These are phyloP conservation scores for Taphrina flavorubra DNA, from an alignment of 1,139 yeast species.

Conservation along the genomic window DNA sequence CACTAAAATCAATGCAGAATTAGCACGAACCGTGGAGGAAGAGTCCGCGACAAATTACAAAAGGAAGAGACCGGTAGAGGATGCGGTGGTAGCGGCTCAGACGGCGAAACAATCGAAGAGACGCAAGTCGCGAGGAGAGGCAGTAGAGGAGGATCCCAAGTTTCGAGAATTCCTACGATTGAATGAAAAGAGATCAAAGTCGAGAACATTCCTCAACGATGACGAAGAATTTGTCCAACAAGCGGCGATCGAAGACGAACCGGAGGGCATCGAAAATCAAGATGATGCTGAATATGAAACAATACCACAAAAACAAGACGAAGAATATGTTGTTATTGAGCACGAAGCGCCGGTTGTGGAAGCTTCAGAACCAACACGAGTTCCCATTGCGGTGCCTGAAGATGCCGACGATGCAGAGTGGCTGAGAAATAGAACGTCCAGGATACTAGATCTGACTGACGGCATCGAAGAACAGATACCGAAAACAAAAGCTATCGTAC, in stretches of 20 bases:
- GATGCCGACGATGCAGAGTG: slow-evolving; percentile 42
- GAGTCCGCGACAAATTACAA: slow-evolving; percentile 37
- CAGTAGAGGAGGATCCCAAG: slow-evolving; percentile 59
- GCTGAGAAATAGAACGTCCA: slow-evolving; percentile 39
- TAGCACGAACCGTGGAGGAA: slow-evolving; percentile 63
- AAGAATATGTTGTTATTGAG: slow-evolving; percentile 46
- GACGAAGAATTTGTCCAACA: slow-evolving; percentile 51
- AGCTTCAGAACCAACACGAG: slow-evolving; percentile 5
- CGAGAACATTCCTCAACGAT: slow-evolving; percentile 79
- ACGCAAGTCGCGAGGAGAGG: not conserved
- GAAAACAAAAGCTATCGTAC: not conserved
- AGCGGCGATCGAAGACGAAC: slow-evolving; percentile 44
- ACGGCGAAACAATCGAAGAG: slow-evolving; percentile 46
- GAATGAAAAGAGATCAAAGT: slow-evolving; percentile 72
- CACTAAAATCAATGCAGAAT: slow-evolving; percentile 72
- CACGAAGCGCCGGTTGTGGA: slow-evolving; percentile 23
- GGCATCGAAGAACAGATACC: slow-evolving; percentile 45
- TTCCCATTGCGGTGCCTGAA: slow-evolving; percentile 3
- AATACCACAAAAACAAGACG: slow-evolving; percentile 43
- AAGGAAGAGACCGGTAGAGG: slow-evolving; percentile 54
- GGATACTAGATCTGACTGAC: slow-evolving; percentile 44
- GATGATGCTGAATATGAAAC: slow-evolving; percentile 49
- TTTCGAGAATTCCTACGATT: slow-evolving; percentile 81
- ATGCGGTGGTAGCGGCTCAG: slow-evolving; percentile 75
- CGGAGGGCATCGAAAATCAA: slow-evolving; percentile 47